phyloP scores from a whole-genome alignment of 306 rosid genomes.

The Parietaria judaica region DNA sequence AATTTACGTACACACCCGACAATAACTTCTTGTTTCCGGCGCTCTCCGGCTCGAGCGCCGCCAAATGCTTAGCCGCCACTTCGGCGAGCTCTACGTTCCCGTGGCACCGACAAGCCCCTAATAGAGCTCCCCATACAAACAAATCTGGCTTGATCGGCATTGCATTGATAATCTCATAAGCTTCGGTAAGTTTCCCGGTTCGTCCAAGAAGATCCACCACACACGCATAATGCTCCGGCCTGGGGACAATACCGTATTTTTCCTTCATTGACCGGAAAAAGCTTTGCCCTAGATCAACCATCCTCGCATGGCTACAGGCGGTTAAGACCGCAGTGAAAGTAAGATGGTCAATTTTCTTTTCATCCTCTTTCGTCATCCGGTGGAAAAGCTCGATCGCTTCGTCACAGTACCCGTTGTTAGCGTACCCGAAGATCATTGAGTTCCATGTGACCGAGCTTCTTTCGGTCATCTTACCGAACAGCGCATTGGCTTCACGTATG shows the following conservation, averaged over 20 bases:
- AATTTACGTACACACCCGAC: slow-evolving; percentile 63
- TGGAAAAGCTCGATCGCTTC: slow-evolving; percentile 75
- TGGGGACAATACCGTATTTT: slow-evolving; percentile 46
- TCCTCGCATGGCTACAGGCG: slow-evolving; percentile 68
- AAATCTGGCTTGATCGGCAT: slow-evolving; percentile 78
- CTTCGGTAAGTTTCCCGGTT: slow-evolving; percentile 52
- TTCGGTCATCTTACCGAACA: slow-evolving; percentile 48
- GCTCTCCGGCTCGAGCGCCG: slow-evolving; percentile 67
- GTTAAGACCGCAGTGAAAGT: slow-evolving; percentile 66
- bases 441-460: slow-evolving; percentile 71
- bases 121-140: slow-evolving; percentile 87
- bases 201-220: slow-evolving; percentile 77
- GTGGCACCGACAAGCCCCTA: slow-evolving; percentile 73
- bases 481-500: slow-evolving; percentile 47
- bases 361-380: slow-evolving; percentile 44
- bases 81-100: slow-evolving; percentile 67
- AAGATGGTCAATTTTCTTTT: slow-evolving; percentile 52
- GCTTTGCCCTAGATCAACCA: slow-evolving; percentile 52
- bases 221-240: slow-evolving; percentile 81
- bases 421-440: slow-evolving; percentile 81
- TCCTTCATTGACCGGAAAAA: slow-evolving; percentile 65
- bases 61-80: slow-evolving; percentile 59
- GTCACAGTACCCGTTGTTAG: slow-evolving; percentile 59
- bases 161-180: slow-evolving; percentile 45
- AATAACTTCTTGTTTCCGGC: slow-evolving; percentile 57